Percentiles rank a stretch among this genome's conserved stretches.
These are phyloP conservation scores for Candolleomyces efflorescens DNA, from an alignment of 768 basidiomycete genomes.

Conservation along the genomic window DNA sequence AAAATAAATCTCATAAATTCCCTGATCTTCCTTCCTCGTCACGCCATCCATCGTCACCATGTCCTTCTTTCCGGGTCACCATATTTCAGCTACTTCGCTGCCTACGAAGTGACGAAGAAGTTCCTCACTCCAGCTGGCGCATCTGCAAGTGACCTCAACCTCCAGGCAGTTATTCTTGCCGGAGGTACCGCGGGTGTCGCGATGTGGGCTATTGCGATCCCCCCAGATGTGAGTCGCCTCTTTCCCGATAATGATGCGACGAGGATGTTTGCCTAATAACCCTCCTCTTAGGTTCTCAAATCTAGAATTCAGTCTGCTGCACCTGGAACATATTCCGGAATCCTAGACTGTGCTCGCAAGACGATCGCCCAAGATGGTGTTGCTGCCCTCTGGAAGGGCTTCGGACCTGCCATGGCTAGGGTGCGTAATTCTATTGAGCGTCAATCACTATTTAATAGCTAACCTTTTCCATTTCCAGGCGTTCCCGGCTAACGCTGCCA, in stretches of 20 bases:
- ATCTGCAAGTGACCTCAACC: conserved; percentile 75
- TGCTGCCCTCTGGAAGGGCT: conserved; percentile 90
- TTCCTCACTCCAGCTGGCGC: conserved; percentile 75
- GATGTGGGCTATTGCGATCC: conserved; percentile 98
- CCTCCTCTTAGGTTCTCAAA: conserved; percentile 73
- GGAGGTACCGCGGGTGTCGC: conserved; percentile 95
- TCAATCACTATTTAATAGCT: neutral
- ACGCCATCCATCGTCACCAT: neutral
- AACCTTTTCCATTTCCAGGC: conserved; percentile 42
- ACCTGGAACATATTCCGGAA: conserved; percentile 93
- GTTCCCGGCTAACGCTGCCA: conserved; percentile 96
- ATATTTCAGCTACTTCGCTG: conserved; percentile 80
- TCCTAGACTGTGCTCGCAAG: conserved; percentile 90
- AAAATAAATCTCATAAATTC: conserved; percentile 1
- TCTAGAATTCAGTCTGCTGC: conserved; percentile 95
- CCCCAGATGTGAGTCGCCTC: conserved; percentile 75
- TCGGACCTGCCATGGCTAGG: conserved; percentile 94
- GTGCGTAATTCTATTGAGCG: conserved; percentile 39
- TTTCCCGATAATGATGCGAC: neutral
- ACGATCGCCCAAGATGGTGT: conserved; percentile 88
- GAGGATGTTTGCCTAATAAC: neutral
- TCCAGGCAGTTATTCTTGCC: conserved; percentile 83
- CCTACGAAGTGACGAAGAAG: conserved; percentile 93
- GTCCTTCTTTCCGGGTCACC: neutral
- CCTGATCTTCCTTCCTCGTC: neutral